Conservation (phyloP, 805 yeast species). For the Isabelozyma heimii region DNA sequence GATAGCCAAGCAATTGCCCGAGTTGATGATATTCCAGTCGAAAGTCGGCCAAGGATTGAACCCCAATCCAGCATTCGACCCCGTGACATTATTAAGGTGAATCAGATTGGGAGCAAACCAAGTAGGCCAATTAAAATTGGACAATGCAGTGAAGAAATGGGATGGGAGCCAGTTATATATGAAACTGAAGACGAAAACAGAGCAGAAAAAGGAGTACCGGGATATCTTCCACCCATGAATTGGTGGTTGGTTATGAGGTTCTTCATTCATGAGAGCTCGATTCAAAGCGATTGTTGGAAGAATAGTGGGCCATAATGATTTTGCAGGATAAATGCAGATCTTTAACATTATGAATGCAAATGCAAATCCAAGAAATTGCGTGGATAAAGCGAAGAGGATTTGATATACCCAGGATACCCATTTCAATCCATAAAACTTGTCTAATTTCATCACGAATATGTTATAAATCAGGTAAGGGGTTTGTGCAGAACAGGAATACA, state of each 20-base stretch:
- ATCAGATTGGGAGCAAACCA: conserved; percentile 41
- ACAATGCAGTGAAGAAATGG: conserved; percentile 35
- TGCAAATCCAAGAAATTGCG: conserved; percentile 65
- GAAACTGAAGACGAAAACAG: conserved; percentile 31
- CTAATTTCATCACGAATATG: conserved; percentile 43
- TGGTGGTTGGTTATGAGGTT: conserved; percentile 12
- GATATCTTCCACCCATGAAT: conserved; percentile 43
- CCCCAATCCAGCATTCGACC: conserved; percentile 37
- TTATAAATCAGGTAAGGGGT: conserved; percentile 42
- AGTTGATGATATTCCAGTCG: conserved; percentile 41
- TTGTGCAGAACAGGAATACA: conserved; percentile 41
- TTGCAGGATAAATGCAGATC: conserved; percentile 44
- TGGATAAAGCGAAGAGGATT: conserved; percentile 47
- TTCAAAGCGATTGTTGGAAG: conserved; percentile 43
- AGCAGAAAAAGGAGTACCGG: conserved; percentile 36
- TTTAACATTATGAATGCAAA: conserved; percentile 64
- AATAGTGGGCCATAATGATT: conserved; percentile 44
- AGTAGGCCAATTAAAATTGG: conserved; percentile 45
- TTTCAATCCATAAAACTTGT: conserved; percentile 38
- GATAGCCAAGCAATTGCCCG: conserved; percentile 37
- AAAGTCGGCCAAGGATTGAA: conserved; percentile 41
- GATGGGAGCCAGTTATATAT: conserved; percentile 43
- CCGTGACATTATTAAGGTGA: conserved; percentile 38
- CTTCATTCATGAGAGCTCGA: conserved; percentile 36
- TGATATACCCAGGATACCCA: conserved; percentile 54